Evolutionary conservation across 2,329 filamentous ascomycete genomes (phyloP), one percentile per base, ranked within the genome.

Genomic region (Trichophaea hybrida): DNA sequence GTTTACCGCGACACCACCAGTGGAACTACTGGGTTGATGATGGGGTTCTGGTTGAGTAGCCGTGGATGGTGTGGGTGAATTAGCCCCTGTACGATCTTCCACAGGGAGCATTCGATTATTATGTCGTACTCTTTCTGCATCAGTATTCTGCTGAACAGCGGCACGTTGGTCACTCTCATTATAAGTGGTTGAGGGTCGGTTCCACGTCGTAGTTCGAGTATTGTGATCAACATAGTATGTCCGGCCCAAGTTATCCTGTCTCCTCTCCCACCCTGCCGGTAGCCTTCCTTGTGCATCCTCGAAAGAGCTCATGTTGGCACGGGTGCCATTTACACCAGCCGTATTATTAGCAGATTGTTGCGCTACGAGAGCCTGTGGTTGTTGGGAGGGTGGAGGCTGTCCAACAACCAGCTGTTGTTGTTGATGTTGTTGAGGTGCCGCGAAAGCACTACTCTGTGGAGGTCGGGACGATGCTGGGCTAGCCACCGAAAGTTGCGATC

Each of bases 221-320:
- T 97, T 97, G 72, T 97, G 93, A 70, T 98, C 93, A 56, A 98
- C 93, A 71, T 97, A 98, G 71, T 98, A 98, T 24, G 91, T 97
- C 69, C 93, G 81, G 56, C 93, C 91, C 48, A 97, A 74, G 68
- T 96, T 93, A 71, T 98, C 93, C 72, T 97, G 91, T 59, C 93
- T 82, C 59, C 93, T 83, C 74, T 98, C 93, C 91, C 93, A 98
- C 37, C 93, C 93, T 55, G 86, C 83, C 37, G 93, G 93, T 58
- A 98, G 74, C 67, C 91, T 84, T 59, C 93, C 93, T 70, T 96
- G 90, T n/a, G 84, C 82, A 73, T 98, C 93, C 74, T 97, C 91
- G 66, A 98, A 98, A 0, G 91, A 90, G 69, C 89, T 96, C 70
- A 94, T 82, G 57, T 81, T 81, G 50, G 34, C 37, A 8, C 34